Conservation (phyloP, 192 early-diverging fungal genomes). For the Spinellus fusiger region DNA sequence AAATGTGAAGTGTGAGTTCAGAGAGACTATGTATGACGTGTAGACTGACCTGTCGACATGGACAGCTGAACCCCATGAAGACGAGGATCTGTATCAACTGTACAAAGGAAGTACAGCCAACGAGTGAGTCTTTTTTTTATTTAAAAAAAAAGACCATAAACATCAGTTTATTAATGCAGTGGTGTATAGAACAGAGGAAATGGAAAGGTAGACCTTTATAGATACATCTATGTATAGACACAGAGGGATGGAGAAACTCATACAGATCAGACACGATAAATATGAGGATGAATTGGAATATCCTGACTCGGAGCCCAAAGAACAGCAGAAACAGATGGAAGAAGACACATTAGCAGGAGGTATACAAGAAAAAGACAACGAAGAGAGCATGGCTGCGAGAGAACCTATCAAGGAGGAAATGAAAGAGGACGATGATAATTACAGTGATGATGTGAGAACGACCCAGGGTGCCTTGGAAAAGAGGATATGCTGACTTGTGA, state of each 20-base stretch:
- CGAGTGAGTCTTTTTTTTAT: background rate
- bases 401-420: constrained; percentile 42
- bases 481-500: constrained; percentile 2
- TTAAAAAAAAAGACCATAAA: background rate
- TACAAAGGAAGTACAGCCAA: constrained; percentile 5
- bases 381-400: constrained; percentile 7
- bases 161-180: background rate
- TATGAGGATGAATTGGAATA: too few relatives aligned
- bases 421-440: constrained; percentile 49
- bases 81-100: constrained; percentile 12
- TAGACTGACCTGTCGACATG: too few relatives aligned
- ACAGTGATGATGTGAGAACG: constrained; percentile 63
- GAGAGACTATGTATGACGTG: too few relatives aligned
- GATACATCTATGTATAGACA: background rate
- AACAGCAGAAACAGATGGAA: background rate
- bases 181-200: constrained; percentile 8
- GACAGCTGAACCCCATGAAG: background rate
- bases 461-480: background rate
- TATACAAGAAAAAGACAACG: constrained; percentile 24
- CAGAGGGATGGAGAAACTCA: constrained; percentile 4
- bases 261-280: too few relatives aligned
- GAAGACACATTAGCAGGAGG: background rate
- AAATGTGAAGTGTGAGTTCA: too few relatives aligned
- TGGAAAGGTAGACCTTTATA: background rate
- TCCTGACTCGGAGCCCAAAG: background rate